Percentiles rank a stretch among this genome's conserved stretches.
phyloP scores from a whole-genome alignment of 306 rosid species.

The Lablab purpureus region DNA sequence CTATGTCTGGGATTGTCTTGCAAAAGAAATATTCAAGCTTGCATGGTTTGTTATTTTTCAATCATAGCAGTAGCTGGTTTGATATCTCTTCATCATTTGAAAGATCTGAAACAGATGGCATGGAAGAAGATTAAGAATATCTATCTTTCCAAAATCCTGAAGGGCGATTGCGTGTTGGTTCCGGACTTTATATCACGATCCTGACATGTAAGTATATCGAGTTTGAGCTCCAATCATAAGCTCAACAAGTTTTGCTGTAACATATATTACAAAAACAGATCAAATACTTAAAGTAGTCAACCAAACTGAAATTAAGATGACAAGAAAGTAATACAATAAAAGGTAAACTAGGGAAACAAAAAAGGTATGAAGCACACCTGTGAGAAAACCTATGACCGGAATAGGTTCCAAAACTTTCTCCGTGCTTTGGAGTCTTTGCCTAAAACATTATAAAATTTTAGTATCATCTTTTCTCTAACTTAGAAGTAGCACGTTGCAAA shows the following conservation, averaged over 20 bases:
- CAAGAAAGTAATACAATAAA: constrained; percentile 26
- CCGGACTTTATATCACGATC: constrained; percentile 59
- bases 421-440: constrained; percentile 76
- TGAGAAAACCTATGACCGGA: constrained; percentile 82
- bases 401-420: constrained; percentile 75
- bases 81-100: constrained; percentile 27
- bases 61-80: constrained; percentile 10
- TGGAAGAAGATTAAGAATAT: constrained; percentile 33
- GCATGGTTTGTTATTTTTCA: constrained; percentile 35
- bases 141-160: constrained; percentile 32
- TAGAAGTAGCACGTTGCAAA: constrained; percentile 9
- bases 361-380: constrained; percentile 59
- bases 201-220: constrained; percentile 88
- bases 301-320: constrained; percentile 18
- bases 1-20: constrained; percentile 27
- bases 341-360: constrained; percentile 31
- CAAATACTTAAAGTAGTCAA: background rate
- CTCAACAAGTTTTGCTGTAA: constrained; percentile 88
- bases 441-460: constrained; percentile 41
- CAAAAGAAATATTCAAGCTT: constrained; percentile 22
- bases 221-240: constrained; percentile 89
- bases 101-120: constrained; percentile 14
- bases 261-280: background rate
- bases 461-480: constrained; percentile 4
- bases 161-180: constrained; percentile 36